Conservation (phyloP, 192 early-diverging fungal species). For the Umbelopsis sp. region DNA sequence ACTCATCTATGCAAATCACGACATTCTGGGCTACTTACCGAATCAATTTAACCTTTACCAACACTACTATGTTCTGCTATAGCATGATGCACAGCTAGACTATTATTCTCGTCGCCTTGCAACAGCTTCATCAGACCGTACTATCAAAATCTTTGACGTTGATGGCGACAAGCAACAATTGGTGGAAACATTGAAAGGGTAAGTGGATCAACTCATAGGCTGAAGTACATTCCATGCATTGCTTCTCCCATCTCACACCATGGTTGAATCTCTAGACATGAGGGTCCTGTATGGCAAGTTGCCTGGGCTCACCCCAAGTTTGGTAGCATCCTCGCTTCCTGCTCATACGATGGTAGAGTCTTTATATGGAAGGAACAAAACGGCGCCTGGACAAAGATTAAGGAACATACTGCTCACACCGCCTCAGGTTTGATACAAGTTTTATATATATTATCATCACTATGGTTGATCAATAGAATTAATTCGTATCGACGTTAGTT, state of each 20-base stretch:
- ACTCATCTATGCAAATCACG: neutral
- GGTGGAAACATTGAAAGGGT: conserved; percentile 76
- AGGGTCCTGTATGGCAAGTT: conserved; percentile 99
- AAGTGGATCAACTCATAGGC: conserved; percentile 6
- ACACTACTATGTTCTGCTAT: neutral
- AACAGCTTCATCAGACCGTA: conserved; percentile 95
- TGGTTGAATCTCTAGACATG: conserved; percentile 63
- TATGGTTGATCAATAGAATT: no score
- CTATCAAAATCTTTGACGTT: conserved; percentile 92
- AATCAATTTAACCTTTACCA: neutral
- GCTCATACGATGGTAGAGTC: conserved; percentile 94
- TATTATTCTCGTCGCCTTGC: conserved; percentile 87
- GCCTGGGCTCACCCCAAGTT: conserved; percentile 99
- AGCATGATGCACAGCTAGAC: conserved; percentile 68
- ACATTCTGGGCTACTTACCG: neutral
- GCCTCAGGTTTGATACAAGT: conserved; percentile 72
- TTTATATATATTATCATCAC: neutral
- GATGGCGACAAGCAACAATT: conserved; percentile 71
- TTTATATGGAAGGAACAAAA: conserved; percentile 95
- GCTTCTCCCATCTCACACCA: neutral
- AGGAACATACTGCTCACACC: conserved; percentile 86
- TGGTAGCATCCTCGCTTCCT: conserved; percentile 93
- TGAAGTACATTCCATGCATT: no score
- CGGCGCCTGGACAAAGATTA: conserved; percentile 75
- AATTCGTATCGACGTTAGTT: conserved; percentile 51